A percentile compares a stretch with the other conserved stretches of the same genome.
These are phyloP conservation scores for Halenospora varia DNA, from an alignment of 495 filamentous ascomycete genomes.

Conservation along the genomic window DNA sequence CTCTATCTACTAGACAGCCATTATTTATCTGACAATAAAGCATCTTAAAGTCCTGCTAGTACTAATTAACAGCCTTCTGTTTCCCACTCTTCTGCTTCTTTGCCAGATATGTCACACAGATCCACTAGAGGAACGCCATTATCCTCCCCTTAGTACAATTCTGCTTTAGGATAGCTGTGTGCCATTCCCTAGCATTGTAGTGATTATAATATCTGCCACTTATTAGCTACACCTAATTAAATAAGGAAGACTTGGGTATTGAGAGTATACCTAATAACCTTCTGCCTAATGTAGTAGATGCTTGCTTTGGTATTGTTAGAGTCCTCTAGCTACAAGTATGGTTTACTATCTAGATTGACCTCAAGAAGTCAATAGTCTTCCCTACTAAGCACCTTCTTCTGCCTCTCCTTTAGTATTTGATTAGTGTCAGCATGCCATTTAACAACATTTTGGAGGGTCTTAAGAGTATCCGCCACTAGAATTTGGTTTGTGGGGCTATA, in stretches of 20 bases:
- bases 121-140: conserved; percentile 8
- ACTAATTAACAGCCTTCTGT: conserved; percentile 15
- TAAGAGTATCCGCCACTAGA: conserved; percentile 8
- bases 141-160: conserved; percentile 14
- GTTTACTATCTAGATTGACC: not conserved
- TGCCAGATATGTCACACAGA: not conserved
- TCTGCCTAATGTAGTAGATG: conserved; percentile 19
- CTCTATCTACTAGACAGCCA: conserved; percentile 24
- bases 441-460: conserved; percentile 8
- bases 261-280: conserved; percentile 11
- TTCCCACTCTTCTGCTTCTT: conserved; percentile 1
- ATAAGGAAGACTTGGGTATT: not conserved
- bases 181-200: not conserved
- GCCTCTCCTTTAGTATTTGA: conserved; percentile 17
- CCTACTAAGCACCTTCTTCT: conserved; percentile 8
- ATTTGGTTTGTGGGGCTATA: conserved; percentile 16
- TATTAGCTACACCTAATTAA: conserved; percentile 6
- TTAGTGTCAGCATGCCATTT: conserved; percentile 10
- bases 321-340: not conserved
- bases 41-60: conserved; percentile 24
- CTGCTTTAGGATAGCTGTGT: conserved; percentile 10
- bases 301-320: conserved; percentile 17
- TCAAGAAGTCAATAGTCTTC: conserved; percentile 13
- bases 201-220: conserved; percentile 10
- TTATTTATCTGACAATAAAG: conserved; percentile 17